Conservation (phyloP, 2,329 filamentous ascomycete species). For the Chaetomium sp. region DNA sequence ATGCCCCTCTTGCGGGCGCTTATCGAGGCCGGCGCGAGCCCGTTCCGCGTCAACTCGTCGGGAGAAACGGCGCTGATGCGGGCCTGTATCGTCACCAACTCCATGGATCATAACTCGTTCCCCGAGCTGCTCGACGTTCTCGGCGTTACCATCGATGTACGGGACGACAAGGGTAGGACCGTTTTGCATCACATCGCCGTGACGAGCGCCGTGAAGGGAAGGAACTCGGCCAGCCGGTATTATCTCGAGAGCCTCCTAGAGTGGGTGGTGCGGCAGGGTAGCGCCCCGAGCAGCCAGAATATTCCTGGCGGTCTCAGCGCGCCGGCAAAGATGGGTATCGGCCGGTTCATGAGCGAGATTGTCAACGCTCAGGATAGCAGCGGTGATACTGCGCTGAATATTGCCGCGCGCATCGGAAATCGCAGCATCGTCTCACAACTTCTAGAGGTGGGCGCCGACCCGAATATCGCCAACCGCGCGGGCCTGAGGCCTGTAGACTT, state of each 20-base stretch:
- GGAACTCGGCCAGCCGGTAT: slow-evolving; percentile 88
- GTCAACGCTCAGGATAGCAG: slow-evolving; percentile 94
- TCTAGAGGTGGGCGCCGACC: slow-evolving; percentile 90
- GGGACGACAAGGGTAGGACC: slow-evolving; percentile 85
- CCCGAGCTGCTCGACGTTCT: slow-evolving; percentile 87
- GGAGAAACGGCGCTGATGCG: slow-evolving; percentile 94
- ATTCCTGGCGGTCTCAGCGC: slow-evolving; percentile 31
- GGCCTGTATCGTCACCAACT: slow-evolving; percentile 90
- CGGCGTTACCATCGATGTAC: slow-evolving; percentile 84
- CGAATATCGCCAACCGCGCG: slow-evolving; percentile 87
- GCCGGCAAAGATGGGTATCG: slow-evolving; percentile 76
- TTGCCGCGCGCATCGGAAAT: slow-evolving; percentile 91
- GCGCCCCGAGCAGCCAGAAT: slow-evolving; percentile 46
- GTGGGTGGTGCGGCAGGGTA: slow-evolving; percentile 85
- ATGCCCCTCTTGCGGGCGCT: slow-evolving; percentile 80
- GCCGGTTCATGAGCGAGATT: slow-evolving; percentile 94
- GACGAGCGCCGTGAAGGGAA: slow-evolving; percentile 91
- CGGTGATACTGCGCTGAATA: slow-evolving; percentile 91
- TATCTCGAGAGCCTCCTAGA: slow-evolving; percentile 94
- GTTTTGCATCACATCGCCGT: slow-evolving; percentile 96
- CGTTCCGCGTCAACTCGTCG: slow-evolving; percentile 82
- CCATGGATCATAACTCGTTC: slow-evolving; percentile 87
- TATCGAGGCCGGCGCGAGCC: slow-evolving; percentile 81
- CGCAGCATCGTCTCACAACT: slow-evolving; percentile 95
- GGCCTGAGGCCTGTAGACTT: slow-evolving; percentile 92